phyloP scores from a whole-genome alignment of 106 monocot species.

The Allium sativum region DNA sequence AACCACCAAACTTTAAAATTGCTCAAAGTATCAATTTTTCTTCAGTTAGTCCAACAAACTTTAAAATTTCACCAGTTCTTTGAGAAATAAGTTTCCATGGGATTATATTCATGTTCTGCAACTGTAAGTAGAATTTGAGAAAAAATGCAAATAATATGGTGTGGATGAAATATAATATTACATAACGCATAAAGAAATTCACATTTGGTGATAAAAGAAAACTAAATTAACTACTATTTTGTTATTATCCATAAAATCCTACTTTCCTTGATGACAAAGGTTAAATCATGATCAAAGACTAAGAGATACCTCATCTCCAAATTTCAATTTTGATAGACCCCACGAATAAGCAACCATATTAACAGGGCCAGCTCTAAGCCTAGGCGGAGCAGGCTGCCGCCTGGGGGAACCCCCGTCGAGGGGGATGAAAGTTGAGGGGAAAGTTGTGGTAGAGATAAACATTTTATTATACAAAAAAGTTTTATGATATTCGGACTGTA shows the following conservation, averaged over 20 bases:
- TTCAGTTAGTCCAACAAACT: constrained; percentile 75
- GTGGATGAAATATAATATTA: too few species aligned
- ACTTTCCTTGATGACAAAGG: background rate
- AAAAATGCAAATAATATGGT: background rate
- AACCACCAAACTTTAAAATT: too few species aligned
- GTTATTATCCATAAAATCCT: background rate
- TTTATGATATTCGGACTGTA: too few species aligned
- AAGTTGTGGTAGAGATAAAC: too few species aligned
- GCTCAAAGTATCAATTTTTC: too few species aligned
- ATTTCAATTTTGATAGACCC: constrained; percentile 64
- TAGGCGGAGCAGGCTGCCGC: too few species aligned
- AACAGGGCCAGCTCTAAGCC: too few species aligned
- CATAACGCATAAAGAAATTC: too few species aligned
- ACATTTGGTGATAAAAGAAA: background rate
- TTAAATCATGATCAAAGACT: background rate
- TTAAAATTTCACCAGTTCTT: constrained; percentile 71
- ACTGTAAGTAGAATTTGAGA: constrained; percentile 71
- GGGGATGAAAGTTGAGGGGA: too few species aligned
- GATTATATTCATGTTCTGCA: constrained; percentile 96
- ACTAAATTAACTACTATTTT: background rate
- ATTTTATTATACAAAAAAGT: too few species aligned
- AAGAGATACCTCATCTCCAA: constrained; percentile 70
- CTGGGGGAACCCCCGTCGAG: too few species aligned
- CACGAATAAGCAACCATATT: constrained; percentile 91
- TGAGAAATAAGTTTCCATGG: constrained; percentile 92